Percentiles rank a stretch among this genome's conserved stretches.
Evolutionary conservation across 2,329 filamentous ascomycete species (phyloP).

Genomic region (Penicillium rolfsii): DNA sequence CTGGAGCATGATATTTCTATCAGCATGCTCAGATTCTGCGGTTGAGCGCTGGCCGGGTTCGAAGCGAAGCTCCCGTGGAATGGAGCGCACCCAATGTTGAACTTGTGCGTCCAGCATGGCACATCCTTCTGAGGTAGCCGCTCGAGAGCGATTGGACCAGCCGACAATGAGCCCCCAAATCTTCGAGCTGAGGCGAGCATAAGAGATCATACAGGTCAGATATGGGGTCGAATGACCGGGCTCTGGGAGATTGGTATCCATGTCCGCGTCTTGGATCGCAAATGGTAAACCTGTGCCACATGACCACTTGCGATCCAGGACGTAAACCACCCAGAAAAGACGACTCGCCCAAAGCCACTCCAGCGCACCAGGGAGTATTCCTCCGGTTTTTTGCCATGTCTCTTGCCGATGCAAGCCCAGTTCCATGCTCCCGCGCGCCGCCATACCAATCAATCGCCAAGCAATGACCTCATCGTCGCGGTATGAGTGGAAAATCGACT

Average conservation of each 20-base stretch:
- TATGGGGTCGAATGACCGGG: constrained; percentile 47
- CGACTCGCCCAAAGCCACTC: constrained; percentile 41
- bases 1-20: constrained; percentile 47
- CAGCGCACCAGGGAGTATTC: constrained; percentile 42
- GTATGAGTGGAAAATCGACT: constrained; percentile 47
- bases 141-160: constrained; percentile 40
- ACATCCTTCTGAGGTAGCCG: constrained; percentile 44
- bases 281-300: constrained; percentile 57
- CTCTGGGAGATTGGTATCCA: constrained; percentile 54
- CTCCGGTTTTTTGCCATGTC: constrained; percentile 42
- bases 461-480: constrained; percentile 55
- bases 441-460: constrained; percentile 54
- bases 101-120: constrained; percentile 49
- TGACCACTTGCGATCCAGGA: constrained; percentile 57
- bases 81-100: constrained; percentile 52
- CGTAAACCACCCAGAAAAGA: constrained; percentile 58
- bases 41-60: constrained; percentile 33
- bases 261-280: constrained; percentile 53
- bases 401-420: constrained; percentile 54
- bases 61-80: constrained; percentile 49
- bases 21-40: constrained; percentile 27
- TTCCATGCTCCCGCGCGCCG: constrained; percentile 52
- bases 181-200: constrained; percentile 52
- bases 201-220: constrained; percentile 54
- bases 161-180: constrained; percentile 51